phyloP scores from a whole-genome alignment of 2,329 filamentous ascomycete species.

The Passalora sequoiae region DNA sequence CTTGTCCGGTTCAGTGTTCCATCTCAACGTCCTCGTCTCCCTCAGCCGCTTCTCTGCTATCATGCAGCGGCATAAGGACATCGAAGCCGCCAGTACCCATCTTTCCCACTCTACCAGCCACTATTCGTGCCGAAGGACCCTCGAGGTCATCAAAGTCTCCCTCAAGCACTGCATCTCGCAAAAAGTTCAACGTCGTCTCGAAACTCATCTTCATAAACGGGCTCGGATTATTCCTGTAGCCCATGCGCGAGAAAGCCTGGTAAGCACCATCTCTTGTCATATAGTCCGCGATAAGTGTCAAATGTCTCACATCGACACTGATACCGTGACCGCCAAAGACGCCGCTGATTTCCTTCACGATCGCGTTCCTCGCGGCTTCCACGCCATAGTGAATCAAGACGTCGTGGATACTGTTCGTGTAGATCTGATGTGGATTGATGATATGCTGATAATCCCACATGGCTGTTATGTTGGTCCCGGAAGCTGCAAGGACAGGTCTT shows the following conservation, averaged over 20 bases:
- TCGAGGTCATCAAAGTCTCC: slow-evolving; percentile 84
- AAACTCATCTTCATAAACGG: slow-evolving; percentile 99
- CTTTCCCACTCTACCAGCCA: slow-evolving; percentile 74
- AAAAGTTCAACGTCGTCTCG: slow-evolving; percentile 90
- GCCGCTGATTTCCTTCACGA: slow-evolving; percentile 75
- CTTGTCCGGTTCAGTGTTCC: slow-evolving; percentile 15
- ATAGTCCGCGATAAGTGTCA: slow-evolving; percentile 92
- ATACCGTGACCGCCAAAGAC: slow-evolving; percentile 93
- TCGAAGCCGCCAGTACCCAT: slow-evolving; percentile 92
- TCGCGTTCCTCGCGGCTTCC: slow-evolving; percentile 81
- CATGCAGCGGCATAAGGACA: slow-evolving; percentile 53
- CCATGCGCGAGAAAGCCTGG: slow-evolving; percentile 86
- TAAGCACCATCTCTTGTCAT: slow-evolving; percentile 95
- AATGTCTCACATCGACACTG: slow-evolving; percentile 80
- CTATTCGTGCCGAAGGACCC: slow-evolving; percentile 80
- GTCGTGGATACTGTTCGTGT: slow-evolving; percentile 87
- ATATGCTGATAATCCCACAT: slow-evolving; percentile 85
- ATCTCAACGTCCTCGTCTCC: slow-evolving; percentile 23
- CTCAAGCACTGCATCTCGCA: slow-evolving; percentile 86
- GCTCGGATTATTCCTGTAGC: slow-evolving; percentile 75
- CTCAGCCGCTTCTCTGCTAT: slow-evolving; percentile 11
- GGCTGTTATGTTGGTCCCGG: slow-evolving; percentile 80
- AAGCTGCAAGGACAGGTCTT: slow-evolving; percentile 59
- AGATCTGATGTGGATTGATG: slow-evolving; percentile 78
- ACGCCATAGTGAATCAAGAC: slow-evolving; percentile 85